phyloP scores from a whole-genome alignment of 2,329 filamentous ascomycete species.

The Paraphaeosphaeria sporulosa region DNA sequence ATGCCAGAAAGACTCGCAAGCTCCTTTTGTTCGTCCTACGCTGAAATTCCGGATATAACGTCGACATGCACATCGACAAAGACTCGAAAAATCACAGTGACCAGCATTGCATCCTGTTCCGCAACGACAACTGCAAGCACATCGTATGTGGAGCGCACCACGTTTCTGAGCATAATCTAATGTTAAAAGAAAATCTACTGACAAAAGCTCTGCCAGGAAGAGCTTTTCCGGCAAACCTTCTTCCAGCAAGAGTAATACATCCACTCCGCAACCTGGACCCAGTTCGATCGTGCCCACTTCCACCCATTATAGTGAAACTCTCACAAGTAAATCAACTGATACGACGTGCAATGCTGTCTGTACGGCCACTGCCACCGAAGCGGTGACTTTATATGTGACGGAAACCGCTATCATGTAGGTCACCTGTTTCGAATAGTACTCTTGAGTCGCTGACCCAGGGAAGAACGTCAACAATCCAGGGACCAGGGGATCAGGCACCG shows the following conservation, averaged over 20 bases:
- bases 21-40: slow-evolving; percentile 12
- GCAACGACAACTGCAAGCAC: background rate
- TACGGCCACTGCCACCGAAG: background rate
- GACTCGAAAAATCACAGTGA: background rate
- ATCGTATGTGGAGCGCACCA: background rate
- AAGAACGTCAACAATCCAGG: background rate
- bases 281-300: background rate
- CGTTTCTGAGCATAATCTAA: background rate
- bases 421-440: background rate
- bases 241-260: background rate
- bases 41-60: background rate
- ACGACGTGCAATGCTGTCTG: background rate
- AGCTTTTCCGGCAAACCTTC: background rate
- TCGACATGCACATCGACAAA: background rate
- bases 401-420: background rate
- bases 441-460: background rate
- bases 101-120: background rate
- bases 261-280: background rate
- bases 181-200: background rate
- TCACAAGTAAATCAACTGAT: background rate
- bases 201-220: background rate
- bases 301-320: background rate
- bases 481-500: background rate
- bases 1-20: slow-evolving; percentile 6
- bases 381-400: background rate